Conservation (phyloP, 345 rosid species). For the Salix brachista region DNA sequence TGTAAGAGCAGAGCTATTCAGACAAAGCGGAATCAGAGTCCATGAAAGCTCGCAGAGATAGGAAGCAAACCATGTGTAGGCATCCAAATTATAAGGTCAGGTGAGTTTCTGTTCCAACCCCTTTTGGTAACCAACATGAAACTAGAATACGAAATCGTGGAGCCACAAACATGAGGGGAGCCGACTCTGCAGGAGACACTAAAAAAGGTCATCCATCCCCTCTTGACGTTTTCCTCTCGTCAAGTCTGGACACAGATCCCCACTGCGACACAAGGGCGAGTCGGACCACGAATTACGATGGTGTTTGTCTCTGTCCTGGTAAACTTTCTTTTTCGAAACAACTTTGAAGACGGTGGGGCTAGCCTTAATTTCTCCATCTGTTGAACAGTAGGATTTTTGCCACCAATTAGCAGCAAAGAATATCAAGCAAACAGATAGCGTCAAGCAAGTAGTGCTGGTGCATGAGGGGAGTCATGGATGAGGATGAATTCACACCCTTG, state of each 20-base stretch:
- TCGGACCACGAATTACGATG: constrained; percentile 17
- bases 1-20: background rate
- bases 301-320: constrained; percentile 8
- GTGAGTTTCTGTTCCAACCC: constrained; percentile 13
- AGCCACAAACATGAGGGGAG: constrained; percentile 22
- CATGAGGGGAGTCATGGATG: background rate
- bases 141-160: constrained; percentile 22
- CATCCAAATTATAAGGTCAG: constrained; percentile 14
- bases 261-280: constrained; percentile 2
- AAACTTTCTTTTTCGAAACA: background rate
- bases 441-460: constrained; percentile 20
- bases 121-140: constrained; percentile 27
- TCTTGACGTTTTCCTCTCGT: constrained; percentile 25
- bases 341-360: constrained; percentile 17
- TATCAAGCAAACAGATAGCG: constrained; percentile 24
- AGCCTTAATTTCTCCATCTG: background rate
- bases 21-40: constrained; percentile 5
- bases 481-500: constrained; percentile 14
- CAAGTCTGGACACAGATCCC: constrained; percentile 5
- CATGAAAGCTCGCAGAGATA: background rate
- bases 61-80: constrained; percentile 19
- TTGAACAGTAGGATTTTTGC: constrained; percentile 12
- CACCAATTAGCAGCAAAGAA: constrained; percentile 2
- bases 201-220: constrained; percentile 20
- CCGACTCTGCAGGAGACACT: constrained; percentile 20